Evolutionary conservation across 495 filamentous ascomycete species (phyloP).

Genomic region (Talaromyces adpressus): DNA sequence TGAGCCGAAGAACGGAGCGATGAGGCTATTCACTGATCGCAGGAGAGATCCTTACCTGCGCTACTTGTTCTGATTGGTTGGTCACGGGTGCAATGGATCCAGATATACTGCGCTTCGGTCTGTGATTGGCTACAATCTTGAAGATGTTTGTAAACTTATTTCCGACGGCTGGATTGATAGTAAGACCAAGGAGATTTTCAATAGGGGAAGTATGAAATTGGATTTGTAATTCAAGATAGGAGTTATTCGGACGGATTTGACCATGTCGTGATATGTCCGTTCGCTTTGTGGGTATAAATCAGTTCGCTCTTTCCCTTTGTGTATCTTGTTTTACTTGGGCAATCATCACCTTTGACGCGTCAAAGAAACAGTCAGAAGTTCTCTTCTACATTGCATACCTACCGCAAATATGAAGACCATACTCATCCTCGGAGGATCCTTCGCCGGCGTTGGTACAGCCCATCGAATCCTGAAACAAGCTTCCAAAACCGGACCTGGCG

Average conservation of each 20-base stretch:
- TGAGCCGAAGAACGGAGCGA: neutral
- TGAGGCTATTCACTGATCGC: neutral
- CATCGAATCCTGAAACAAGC: constrained; percentile 46
- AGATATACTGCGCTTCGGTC: neutral
- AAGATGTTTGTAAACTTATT: neutral
- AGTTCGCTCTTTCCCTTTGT: neutral
- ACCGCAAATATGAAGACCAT: constrained; percentile 15
- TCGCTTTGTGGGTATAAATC: neutral
- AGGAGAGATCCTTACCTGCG: neutral
- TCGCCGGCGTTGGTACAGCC: constrained; percentile 40
- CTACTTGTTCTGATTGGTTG: constrained; percentile 3
- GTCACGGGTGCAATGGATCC: neutral
- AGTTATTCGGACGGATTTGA: neutral
- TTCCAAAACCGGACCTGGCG: constrained; percentile 9
- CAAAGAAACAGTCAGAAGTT: neutral
- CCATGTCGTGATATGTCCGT: neutral
- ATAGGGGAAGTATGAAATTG: neutral
- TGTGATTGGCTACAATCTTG: constrained; percentile 1
- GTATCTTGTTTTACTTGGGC: too few species aligned
- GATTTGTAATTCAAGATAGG: constrained; percentile 3
- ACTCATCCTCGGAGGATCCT: constrained; percentile 47
- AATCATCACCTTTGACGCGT: neutral
- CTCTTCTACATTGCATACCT: neutral
- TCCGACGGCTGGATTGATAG: neutral
- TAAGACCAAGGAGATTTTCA: neutral